These are phyloP conservation scores for Vitis hybrid DNA, from an alignment of 177 flowering plant species.

Conservation along the genomic window DNA sequence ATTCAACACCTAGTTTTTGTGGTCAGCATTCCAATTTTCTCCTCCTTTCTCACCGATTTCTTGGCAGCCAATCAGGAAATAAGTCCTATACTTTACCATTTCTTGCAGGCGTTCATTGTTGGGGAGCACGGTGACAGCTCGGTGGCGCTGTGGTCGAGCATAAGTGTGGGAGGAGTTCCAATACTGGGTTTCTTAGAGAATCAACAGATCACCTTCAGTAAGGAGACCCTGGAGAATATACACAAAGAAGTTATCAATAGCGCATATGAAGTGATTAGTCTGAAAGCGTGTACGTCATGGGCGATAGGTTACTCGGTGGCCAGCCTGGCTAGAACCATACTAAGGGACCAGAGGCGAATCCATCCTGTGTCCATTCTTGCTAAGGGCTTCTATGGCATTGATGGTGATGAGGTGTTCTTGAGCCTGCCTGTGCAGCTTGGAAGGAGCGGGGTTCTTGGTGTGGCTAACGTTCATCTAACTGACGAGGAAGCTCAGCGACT, in stretches of 20 bases:
- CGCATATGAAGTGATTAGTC: slow-evolving; percentile 73
- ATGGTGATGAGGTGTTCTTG: slow-evolving; percentile 64
- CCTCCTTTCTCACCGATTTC: no score
- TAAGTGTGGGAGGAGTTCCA: slow-evolving; percentile 84
- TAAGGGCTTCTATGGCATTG: slow-evolving; percentile 62
- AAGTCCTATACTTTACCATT: neutral
- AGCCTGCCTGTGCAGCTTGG: slow-evolving; percentile 86
- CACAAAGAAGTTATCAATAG: slow-evolving; percentile 61
- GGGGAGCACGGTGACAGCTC: slow-evolving; percentile 94
- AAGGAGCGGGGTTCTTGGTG: slow-evolving; percentile 60
- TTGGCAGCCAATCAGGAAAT: neutral
- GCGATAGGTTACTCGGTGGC: slow-evolving; percentile 89
- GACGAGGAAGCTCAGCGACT: slow-evolving; percentile 59
- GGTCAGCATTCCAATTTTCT: no score
- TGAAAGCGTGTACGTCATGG: slow-evolving; percentile 90
- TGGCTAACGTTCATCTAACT: slow-evolving; percentile 56
- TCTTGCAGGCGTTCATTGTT: slow-evolving; percentile 62
- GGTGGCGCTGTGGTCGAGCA: slow-evolving; percentile 92
- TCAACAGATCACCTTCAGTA: slow-evolving; percentile 59
- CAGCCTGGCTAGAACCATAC: slow-evolving; percentile 54
- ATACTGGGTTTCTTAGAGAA: slow-evolving; percentile 64
- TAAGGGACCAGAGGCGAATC: slow-evolving; percentile 66
- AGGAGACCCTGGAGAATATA: slow-evolving; percentile 61
- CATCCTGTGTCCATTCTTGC: slow-evolving; percentile 85
- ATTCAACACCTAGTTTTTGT: no score